Evolutionary conservation across 371 early-diverging fungal species (phyloP), one percentile per base, ranked within the genome.

Genomic region (Dentiscutata heterogama): DNA sequence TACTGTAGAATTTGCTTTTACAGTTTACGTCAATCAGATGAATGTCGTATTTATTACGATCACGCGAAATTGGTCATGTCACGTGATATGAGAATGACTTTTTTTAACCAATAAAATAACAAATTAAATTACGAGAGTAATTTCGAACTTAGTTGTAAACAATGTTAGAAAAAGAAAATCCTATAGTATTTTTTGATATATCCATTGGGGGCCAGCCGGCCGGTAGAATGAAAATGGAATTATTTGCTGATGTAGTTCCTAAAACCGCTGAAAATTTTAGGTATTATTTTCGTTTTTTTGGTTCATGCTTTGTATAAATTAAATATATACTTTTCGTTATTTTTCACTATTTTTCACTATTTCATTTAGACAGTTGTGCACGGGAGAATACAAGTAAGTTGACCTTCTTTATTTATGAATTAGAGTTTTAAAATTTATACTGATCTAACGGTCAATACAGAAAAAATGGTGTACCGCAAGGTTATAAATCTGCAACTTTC

Each of bases 241-340:
- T 99, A 22, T 94, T 95, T 85, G 90, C 93, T 3, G 97, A 99
- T 84, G 93, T 95, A 64, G 96, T 94, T 2, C 99, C 99, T 51
- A 95, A 93, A 85, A 99, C 99, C 1, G 98, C 97, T 16, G 99
- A 99, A 86, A 99, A 99, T 91, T 99, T 99, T 89, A 89, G 97
- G 90, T 88, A 87, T 51, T 31, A 46, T 61, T 29, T 35, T 5
- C 35, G 35, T 35, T 35, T 35, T 35, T 35, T 35, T 22, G 6
- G 25, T 61, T 61, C 25, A 20, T 35, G 35, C 35, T 2, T 35
- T 35, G 35, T 5, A 25, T 25, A 3, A 61, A n/a, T 61, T 61
- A 3, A 61, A 11, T 61, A 8, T 7, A 61, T 61, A 22, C 68
- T 58, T 25, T 35, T 35, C 35, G 5, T 5, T 35, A 35, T 35